Conservation (phyloP, 805 yeast genomes). For the Ogataea degrootiae region DNA sequence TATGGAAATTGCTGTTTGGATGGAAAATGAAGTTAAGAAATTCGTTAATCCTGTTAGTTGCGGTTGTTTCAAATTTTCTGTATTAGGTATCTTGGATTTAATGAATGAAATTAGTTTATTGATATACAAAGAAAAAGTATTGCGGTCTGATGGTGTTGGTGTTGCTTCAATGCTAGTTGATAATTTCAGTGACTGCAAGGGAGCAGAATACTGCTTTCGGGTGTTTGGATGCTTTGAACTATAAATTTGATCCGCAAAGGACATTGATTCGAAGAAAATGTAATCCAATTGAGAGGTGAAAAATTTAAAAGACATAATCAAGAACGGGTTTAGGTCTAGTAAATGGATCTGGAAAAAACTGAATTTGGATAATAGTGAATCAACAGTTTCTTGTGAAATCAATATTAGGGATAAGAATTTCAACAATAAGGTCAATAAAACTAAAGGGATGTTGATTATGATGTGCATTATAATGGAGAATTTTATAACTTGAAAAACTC, state of each 20-base stretch:
- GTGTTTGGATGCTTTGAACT: constrained; percentile 37
- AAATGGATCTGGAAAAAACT: constrained; percentile 32
- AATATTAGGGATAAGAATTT: no score
- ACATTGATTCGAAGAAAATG: constrained; percentile 34
- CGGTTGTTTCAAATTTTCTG: no score
- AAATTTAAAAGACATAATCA: constrained; percentile 33
- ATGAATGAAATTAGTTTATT: no score
- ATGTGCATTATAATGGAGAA: constrained; percentile 36
- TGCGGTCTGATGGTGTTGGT: no score
- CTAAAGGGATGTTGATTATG: constrained; percentile 28
- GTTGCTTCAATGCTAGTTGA: no score
- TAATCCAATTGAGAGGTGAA: constrained; percentile 37
- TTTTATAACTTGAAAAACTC: constrained; percentile 32
- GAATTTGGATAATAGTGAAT: no score
- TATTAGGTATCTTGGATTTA: no score
- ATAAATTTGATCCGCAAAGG: constrained; percentile 35
- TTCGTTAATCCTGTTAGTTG: constrained; percentile 1
- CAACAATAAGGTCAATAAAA: constrained; percentile 1
- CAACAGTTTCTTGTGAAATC: no score
- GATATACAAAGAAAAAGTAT: no score
- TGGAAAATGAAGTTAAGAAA: constrained; percentile 25
- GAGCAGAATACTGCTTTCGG: constrained; percentile 11
- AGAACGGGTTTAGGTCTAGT: constrained; percentile 37
- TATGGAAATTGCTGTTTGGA: constrained; percentile 26
- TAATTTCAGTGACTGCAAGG: constrained; percentile 1